These are phyloP conservation scores for Candida caryicola DNA, from an alignment of 805 yeast species.

Conservation along the genomic window DNA sequence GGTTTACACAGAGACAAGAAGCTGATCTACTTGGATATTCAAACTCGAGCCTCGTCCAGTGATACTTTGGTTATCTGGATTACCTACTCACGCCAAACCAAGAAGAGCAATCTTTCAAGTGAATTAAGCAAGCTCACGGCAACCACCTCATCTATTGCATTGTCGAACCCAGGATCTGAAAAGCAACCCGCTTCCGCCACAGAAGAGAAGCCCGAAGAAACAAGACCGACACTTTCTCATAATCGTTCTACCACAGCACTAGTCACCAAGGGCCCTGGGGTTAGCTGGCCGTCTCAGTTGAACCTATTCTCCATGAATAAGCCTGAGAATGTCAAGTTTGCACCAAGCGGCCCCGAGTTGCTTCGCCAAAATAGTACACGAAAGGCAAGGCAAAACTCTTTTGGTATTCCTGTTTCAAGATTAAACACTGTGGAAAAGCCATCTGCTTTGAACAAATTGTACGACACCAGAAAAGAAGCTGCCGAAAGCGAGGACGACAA, in stretches of 20 bases:
- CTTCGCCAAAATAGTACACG: conserved; percentile 36
- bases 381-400: conserved; percentile 25
- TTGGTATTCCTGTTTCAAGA: conserved; percentile 24
- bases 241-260: conserved; percentile 1
- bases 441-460: conserved; percentile 8
- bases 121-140: conserved; percentile 25
- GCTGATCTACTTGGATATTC: conserved; percentile 67
- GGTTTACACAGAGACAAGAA: conserved; percentile 74
- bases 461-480: conserved; percentile 3
- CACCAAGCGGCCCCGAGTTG: conserved; percentile 27
- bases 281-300: conserved; percentile 55
- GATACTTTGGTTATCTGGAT: conserved; percentile 75
- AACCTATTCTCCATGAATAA: conserved; percentile 41
- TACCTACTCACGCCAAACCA: conserved; percentile 63
- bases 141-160: conserved; percentile 15
- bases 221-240: neutral
- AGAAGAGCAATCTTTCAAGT: conserved; percentile 19
- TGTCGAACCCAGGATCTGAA: conserved; percentile 1
- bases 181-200: neutral
- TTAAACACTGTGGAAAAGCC: conserved; percentile 9
- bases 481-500: neutral
- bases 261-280: conserved; percentile 6
- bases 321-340: conserved; percentile 28
- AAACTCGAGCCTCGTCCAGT: conserved; percentile 63
- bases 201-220: conserved; percentile 2